These are phyloP conservation scores for Coniochaeta hoffmannii DNA, from an alignment of 2,329 filamentous ascomycete species.

Conservation along the genomic window DNA sequence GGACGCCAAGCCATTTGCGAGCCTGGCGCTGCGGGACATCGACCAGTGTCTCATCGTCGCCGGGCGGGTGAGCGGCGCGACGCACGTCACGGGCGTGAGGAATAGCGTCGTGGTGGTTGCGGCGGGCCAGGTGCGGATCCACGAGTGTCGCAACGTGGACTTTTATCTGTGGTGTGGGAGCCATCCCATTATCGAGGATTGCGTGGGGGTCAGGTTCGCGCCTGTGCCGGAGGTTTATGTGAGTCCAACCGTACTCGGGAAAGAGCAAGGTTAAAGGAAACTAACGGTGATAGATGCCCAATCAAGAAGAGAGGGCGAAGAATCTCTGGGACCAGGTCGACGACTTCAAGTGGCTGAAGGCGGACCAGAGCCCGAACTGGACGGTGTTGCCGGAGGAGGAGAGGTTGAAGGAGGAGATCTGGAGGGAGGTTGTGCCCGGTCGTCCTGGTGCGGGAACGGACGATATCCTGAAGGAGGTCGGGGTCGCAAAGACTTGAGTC, in stretches of 20 bases:
- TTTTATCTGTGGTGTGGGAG: slow-evolving; percentile 78
- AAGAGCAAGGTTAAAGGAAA: background rate
- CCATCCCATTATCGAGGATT: slow-evolving; percentile 92
- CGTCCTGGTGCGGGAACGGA: slow-evolving; percentile 53
- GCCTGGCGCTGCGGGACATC: slow-evolving; percentile 60
- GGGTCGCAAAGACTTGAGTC: slow-evolving; percentile 13
- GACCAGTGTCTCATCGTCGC: slow-evolving; percentile 65
- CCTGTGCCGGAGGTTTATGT: slow-evolving; percentile 65
- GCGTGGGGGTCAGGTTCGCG: slow-evolving; percentile 69
- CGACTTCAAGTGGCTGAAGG: slow-evolving; percentile 96
- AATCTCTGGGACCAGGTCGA: slow-evolving; percentile 89
- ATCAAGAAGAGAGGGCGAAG: slow-evolving; percentile 22
- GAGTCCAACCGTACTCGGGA: slow-evolving; percentile 26
- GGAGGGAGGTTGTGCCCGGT: slow-evolving; percentile 61
- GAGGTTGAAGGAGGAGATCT: slow-evolving; percentile 54
- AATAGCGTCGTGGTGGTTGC: slow-evolving; percentile 71
- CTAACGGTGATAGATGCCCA: slow-evolving; percentile 11
- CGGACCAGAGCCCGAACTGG: slow-evolving; percentile 85
- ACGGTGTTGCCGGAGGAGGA: slow-evolving; percentile 54
- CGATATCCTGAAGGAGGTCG: slow-evolving; percentile 53
- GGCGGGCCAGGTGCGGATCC: slow-evolving; percentile 86
- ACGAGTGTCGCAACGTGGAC: slow-evolving; percentile 73
- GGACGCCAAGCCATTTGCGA: slow-evolving; percentile 58
- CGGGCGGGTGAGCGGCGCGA: slow-evolving; percentile 70
- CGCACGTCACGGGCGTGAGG: slow-evolving; percentile 70